phyloP scores from a whole-genome alignment of 2,329 filamentous ascomycete genomes.

The Arthrobotrys sinensis region DNA sequence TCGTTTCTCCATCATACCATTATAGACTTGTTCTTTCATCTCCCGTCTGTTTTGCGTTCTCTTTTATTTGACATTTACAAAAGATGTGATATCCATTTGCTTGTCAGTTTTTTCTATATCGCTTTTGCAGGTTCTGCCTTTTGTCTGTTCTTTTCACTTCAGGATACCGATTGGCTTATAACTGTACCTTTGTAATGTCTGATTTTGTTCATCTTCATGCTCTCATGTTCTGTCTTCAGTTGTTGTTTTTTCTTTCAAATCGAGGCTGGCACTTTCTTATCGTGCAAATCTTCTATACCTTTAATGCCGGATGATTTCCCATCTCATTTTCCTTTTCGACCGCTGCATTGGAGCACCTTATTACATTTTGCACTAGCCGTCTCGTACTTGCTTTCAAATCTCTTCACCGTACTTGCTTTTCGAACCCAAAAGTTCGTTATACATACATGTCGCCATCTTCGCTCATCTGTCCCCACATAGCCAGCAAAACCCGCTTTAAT shows the following conservation, averaged over 20 bases:
- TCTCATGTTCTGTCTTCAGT: conserved; percentile 30
- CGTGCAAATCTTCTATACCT: conserved; percentile 48
- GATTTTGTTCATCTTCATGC: conserved; percentile 36
- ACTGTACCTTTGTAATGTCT: conserved; percentile 60
- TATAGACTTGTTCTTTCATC: conserved; percentile 62
- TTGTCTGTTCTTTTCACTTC: conserved; percentile 57
- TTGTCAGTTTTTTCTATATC: conserved; percentile 29
- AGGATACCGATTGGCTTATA: conserved; percentile 61
- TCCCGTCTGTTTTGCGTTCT: conserved; percentile 60
- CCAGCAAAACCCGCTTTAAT: conserved; percentile 58
- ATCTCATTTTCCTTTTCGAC: conserved; percentile 32
- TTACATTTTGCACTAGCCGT: conserved; percentile 38
- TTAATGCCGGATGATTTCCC: conserved; percentile 55
- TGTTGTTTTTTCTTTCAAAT: conserved; percentile 48
- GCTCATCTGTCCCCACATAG: conserved; percentile 57
- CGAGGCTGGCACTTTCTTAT: conserved; percentile 56
- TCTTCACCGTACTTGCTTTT: conserved; percentile 29
- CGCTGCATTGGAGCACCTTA: conserved; percentile 41
- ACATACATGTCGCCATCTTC: conserved; percentile 60
- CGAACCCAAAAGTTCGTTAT: conserved; percentile 60
- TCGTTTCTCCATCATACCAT: conserved; percentile 59
- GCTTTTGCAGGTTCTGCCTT: conserved; percentile 61
- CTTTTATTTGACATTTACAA: conserved; percentile 46
- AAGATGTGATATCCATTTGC: conserved; percentile 62
- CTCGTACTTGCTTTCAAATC: conserved; percentile 47